Base-by-base conservation (phyloP, 495 filamentous ascomycete genomes). In the Amniculicola lignicola region DNA sequence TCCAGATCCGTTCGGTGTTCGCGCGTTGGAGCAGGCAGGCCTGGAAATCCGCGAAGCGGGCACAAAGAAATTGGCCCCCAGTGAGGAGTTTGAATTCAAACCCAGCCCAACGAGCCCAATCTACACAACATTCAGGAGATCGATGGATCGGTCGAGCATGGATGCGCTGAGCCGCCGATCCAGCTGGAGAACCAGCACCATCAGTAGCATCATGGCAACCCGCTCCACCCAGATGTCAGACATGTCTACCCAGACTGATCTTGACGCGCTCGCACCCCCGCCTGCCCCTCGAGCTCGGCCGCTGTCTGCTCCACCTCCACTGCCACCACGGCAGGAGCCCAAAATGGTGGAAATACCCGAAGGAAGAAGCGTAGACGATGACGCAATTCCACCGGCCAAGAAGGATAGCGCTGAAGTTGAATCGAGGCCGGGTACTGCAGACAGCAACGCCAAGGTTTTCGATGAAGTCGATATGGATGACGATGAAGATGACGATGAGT, bases 21-120 rank as follows among this genome's bases (percentile, higher is more conserved):
- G 87, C 24, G 89, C 90, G 24, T 72, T 96, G 33, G 86, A 93
- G 69, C 83, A 86, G 61, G 84, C 86, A 61, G 90, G 90, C 7
- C 75, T 95, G 40, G 86, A 90, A 62, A 91, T 96, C 60, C 79
- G 86, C 38, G 90, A 95, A 74, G 90, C 90, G 14, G 89, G 88
- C 16, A 85, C 86, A 1, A 79, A 79, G 37, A 68, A 75, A 18
- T 76, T 88, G 31, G 86, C 90, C 15, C 78, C 76, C 25, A 84
- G 79, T 69, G 87, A 85, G 18, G 79, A 82, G 51, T 94, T 95
- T 69, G 86, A 89, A 65, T 95, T 84, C 74, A 80, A 82, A 54
- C 88, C 89, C 16, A 83, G 77, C 40, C 84, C 87, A 0, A 80
- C 77, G 23, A 93, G 88, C 67, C 89, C 90, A 5, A 73, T 89